Base-by-base conservation (phyloP, 139 green algal species). In the Micromonas pusilla region DNA sequence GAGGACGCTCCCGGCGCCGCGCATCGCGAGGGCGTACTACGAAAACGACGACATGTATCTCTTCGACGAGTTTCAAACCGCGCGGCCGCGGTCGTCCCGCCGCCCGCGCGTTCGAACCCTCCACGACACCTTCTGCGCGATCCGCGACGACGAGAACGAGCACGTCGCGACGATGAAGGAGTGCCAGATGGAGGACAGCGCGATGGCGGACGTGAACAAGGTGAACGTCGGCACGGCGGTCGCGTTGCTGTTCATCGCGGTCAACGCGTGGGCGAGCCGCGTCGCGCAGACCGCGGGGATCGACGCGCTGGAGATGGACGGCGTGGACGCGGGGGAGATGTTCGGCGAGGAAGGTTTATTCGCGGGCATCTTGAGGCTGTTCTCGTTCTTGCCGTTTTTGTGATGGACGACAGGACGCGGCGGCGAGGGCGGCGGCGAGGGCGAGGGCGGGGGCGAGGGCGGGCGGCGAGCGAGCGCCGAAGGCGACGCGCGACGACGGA, bases 11-110 rank as follows among this genome's bases (percentile, higher is more conserved):
- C 93, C 95, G 1, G 88, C 95, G 1, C 92, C 95, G 0, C 76
- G 89, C 34, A 88, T 94, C n/a, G 93, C 94, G 0, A 79, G 87
- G 19, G 73, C 95, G 75, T 99, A 99, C 87, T 99, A 98, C 89
- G 81, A 86, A 31, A 81, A 64, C 9, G 73, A 81, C 3, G 92
- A 97, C 84, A 80, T 96, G 31, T 97, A 97, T 87, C 76, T 88
- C 66, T 88, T 86, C 60, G 84, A 88, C 52, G 83, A 88, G 74
- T 87, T 89, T 66, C 85, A 88, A 76, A 88, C 83, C 1, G 53
- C 66, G 0, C 68, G 66, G 30, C 36, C 60, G 5, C 68, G 34
- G 13, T 52, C 68, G 45, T 33, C 32, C 68, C 79, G 84, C 21
- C 70, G 84, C 0, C 80, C 80, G 4, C 68, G 63, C 1, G 72